Base-by-base conservation (phyloP, 805 yeast genomes). In the Torulaspora franciscae region DNA sequence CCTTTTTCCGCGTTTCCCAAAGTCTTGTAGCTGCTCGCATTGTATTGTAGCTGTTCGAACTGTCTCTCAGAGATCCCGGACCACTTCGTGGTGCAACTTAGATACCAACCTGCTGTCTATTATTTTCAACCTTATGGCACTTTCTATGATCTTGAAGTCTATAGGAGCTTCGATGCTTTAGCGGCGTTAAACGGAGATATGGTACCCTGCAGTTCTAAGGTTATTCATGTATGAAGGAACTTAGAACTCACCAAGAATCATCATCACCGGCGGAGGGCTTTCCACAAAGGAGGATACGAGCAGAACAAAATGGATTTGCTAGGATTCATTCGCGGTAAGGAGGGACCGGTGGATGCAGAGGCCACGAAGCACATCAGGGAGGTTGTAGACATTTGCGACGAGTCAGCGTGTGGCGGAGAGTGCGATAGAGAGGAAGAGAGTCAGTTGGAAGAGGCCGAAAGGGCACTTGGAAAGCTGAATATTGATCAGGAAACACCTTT, bases 401-500 rank as follows among this genome's bases (percentile, higher is more conserved):
- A 51, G 9, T 42, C 51, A 2, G 47, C 47, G 3, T 57, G 57
- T 33, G 49, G 52, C 6, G 54, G 54, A 15, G 58, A 52, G 13
- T 54, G 61, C 42, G 57, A 52, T 14, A 28, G 22, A 19, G 22
- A 34, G 4, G 55, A 64, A 36, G 52, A 40, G 10, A 69, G 59
- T 15, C 70, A 65, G 28, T 45, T 58, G 19, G 56, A 49, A 14
- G 47, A 45, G 13, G 62, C 56, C 17, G 64, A 59, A 40, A 43
- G 47, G 15, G 49, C 43, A 1, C 60, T 54, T 32, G 41, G 54
- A 4, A 58, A 56, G 46, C 42, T 64, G 39, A 52, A 58, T 34
- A 57, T 64, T 37, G 68, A 64, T 40, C 52, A 55, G 44, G 70
- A 56, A 17, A 58, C 52, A 19, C 74, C 75, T 6, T 69, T 89